A percentile compares a stretch with the other conserved stretches of the same genome.
phyloP scores from a whole-genome alignment of 73 alveolate genomes.

The Breviolum minutum region DNA sequence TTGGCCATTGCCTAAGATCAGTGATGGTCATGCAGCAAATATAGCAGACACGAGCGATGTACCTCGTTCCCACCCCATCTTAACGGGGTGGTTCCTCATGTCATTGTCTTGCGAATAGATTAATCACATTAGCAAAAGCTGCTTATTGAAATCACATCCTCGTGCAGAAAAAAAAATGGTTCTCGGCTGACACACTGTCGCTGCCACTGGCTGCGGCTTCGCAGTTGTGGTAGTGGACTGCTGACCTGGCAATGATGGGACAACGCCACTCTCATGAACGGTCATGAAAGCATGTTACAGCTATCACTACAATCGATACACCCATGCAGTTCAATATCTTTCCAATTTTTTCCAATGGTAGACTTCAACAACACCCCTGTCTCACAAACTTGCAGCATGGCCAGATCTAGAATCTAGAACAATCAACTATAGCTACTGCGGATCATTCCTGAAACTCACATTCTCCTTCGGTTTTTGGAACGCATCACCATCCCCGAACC shows the following conservation, averaged over 20 bases:
- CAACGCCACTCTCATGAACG: too few relatives aligned
- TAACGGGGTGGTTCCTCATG: neutral
- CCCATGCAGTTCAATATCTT: too few relatives aligned
- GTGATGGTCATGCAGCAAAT: neutral
- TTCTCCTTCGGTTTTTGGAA: too few relatives aligned
- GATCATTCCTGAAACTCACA: neutral
- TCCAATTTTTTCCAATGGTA: too few relatives aligned
- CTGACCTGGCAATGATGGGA: constrained; percentile 32
- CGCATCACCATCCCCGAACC: neutral
- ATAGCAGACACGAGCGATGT: neutral
- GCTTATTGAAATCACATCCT: neutral
- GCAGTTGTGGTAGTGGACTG: constrained; percentile 64
- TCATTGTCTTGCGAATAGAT: neutral
- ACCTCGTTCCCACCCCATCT: neutral
- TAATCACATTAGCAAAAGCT: neutral
- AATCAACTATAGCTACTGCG: neutral
- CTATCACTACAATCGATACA: too few relatives aligned
- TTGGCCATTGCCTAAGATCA: constrained; percentile 83
- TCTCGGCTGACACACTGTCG: constrained; percentile 32
- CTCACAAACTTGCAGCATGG: neutral
- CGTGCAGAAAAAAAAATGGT: neutral
- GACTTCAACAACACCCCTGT: neutral
- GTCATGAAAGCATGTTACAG: too few relatives aligned
- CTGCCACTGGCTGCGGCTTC: constrained; percentile 94
- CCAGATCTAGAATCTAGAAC: neutral